phyloP scores from a whole-genome alignment of 2,329 filamentous ascomycete species.

The Venturiaceae sp. region DNA sequence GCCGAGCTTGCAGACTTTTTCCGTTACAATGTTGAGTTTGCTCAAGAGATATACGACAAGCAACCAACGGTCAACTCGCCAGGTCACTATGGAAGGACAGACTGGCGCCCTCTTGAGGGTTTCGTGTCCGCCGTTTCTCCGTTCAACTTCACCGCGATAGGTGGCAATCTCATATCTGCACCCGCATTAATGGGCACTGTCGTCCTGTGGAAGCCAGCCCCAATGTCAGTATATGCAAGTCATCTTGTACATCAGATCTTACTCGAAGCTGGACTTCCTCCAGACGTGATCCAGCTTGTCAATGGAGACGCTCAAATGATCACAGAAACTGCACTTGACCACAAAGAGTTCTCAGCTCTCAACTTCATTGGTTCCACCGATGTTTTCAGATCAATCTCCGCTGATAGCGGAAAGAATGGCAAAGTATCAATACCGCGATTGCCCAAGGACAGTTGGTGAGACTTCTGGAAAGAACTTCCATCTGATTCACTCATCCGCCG shows the following conservation, averaged over 20 bases:
- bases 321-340: conserved; percentile 22
- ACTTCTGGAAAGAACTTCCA: conserved; percentile 47
- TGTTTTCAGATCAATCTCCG: conserved; percentile 26
- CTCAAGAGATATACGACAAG: conserved; percentile 24
- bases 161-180: conserved; percentile 24
- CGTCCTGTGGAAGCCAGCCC: conserved; percentile 32
- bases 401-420: conserved; percentile 20
- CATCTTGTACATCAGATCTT: conserved; percentile 29
- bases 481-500: conserved; percentile 37
- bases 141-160: conserved; percentile 35
- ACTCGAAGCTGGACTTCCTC: conserved; percentile 29
- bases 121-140: conserved; percentile 33
- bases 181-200: conserved; percentile 32
- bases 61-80: conserved; percentile 22
- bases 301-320: conserved; percentile 28
- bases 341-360: conserved; percentile 28
- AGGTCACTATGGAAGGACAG: conserved; percentile 15
- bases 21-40: conserved; percentile 21
- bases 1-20: conserved; percentile 30
- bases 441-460: conserved; percentile 40
- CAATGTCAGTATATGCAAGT: conserved; percentile 23
- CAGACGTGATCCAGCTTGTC: conserved; percentile 29
- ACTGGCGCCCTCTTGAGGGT: conserved; percentile 30
- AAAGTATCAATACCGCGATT: conserved; percentile 24
- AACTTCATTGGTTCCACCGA: conserved; percentile 29